Evolutionary conservation across 176 grass and related monocot genomes (phyloP), one percentile per base, ranked within the genome.

Genomic region (Bolboschoenus planiculmis): DNA sequence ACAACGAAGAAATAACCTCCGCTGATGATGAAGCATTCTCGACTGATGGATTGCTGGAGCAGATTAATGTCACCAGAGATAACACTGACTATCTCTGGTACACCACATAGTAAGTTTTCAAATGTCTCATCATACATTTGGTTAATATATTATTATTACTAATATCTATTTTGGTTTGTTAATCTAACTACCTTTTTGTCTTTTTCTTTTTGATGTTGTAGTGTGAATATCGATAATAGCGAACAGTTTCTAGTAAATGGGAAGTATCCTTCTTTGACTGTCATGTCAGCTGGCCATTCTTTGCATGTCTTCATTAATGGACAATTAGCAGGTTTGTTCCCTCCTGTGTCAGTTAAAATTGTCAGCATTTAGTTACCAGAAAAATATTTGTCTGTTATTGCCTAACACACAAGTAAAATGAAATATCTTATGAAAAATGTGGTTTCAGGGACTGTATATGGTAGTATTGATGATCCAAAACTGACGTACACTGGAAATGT

Each of bases 261-360:
- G 55, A 70, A 91, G 56, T 61, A 89, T 81, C 89, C 83, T 1
- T 76, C 20, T 35, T 91, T 99, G 78, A 95, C 86, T 53, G 91
- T 99, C 66, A 95, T 99, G 96, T 99, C 96, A 7, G 91, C 96
- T 78, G 96, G 96, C 85, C 96, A 99, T 88, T 89, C 92, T 86
- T 87, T 95, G 76, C 87, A 95, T 86, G 78, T 99, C 61, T 95
- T 95, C 30, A 55, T 93, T 51, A 99, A 99, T 81, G 91, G 92
- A 64, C 87, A 99, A 72, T 55, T 93, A 55, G 51, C 86, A 87
- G 95, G 95, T 95, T 56, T 30, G 35, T 37, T 61, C 43, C 18
- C 15, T 56, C 61, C 26, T 15, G 16, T 13, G 5, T 5, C 14
- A 14, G 3, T 56, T 0, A 35, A 51, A 21, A 70, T 40, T 70